These are phyloP conservation scores for Lentinus polychrous DNA, from an alignment of 1,284 basidiomycete species.

Conservation along the genomic window DNA sequence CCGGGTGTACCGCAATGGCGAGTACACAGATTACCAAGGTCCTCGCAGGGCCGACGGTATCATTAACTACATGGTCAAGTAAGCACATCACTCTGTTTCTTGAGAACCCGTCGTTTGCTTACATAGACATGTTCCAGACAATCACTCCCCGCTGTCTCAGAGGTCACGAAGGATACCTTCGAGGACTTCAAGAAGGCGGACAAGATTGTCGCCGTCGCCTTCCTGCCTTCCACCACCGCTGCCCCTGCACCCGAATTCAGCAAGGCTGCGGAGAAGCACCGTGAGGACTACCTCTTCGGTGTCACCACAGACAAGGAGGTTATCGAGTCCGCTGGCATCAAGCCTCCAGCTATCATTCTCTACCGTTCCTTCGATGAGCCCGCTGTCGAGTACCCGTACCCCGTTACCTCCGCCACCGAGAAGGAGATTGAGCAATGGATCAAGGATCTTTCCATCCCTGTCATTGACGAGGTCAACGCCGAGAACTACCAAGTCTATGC, in stretches of 20 bases:
- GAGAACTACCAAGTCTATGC: slow-evolving; percentile 94
- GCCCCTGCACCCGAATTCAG: slow-evolving; percentile 70
- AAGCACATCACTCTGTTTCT: slow-evolving; percentile 20
- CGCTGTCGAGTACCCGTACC: slow-evolving; percentile 62
- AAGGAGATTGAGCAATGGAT: slow-evolving; percentile 75
- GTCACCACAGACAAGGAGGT: slow-evolving; percentile 67
- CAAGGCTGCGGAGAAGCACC: slow-evolving; percentile 77
- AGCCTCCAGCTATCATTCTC: slow-evolving; percentile 80
- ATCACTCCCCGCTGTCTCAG: slow-evolving; percentile 89
- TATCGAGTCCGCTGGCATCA: slow-evolving; percentile 66
- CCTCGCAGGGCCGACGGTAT: slow-evolving; percentile 96
- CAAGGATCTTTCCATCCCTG: slow-evolving; percentile 78
- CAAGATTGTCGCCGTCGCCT: slow-evolving; percentile 88
- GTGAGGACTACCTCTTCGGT: slow-evolving; percentile 94
- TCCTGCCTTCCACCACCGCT: slow-evolving; percentile 64
- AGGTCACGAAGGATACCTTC: slow-evolving; percentile 70
- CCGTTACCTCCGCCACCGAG: slow-evolving; percentile 48
- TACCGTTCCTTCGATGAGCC: slow-evolving; percentile 95
- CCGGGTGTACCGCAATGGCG: slow-evolving; percentile 90
- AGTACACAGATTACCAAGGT: slow-evolving; percentile 74
- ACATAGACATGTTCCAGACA: slow-evolving; percentile 50
- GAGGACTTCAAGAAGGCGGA: slow-evolving; percentile 86
- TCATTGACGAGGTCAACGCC: slow-evolving; percentile 89
- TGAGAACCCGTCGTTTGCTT: not conserved
- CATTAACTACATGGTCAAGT: slow-evolving; percentile 97